Base-by-base conservation (phyloP, 495 filamentous ascomycete genomes). In the Bacidia gigantensis region DNA sequence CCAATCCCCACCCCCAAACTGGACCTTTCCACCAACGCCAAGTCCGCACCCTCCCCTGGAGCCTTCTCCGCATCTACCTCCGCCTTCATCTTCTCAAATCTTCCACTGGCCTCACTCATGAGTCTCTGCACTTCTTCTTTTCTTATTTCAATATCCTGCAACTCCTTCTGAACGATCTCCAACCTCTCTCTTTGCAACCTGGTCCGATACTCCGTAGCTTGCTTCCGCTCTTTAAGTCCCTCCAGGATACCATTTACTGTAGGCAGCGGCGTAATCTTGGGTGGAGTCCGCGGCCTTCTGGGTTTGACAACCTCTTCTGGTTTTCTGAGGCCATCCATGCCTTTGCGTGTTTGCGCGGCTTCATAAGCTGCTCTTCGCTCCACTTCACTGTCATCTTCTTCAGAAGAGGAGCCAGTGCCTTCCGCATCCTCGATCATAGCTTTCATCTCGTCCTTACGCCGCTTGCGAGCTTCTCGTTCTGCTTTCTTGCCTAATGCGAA, bases 351-450 rank as follows among this genome's bases (percentile, higher is more conserved):
- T 67, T 98, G 92, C 18, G 86, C 81, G 2, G 81, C 82, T 66
- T 96, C 90, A 67, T 90, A 98, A 18, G 87, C 92, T 9, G 82
- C 84, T 43, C 74, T 78, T 40, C 89, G 74, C 64, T 88, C 87
- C 1, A 82, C 72, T 56, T 94, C 87, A 2, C 82, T 87, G 56
- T 87, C 85, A 58, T 89, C 83, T 17, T 71, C 68, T 17, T 71
- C 68, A 5, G 72, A 76, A n/a, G 73, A 62, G n/a, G 78, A 79
- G 1, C 73, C 76, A 1, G 66, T 66, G 2, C 62, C 68, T 60
- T 95, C 87, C 2, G 90, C 90, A 32, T 86, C 82, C 11, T 82
- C 69, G 54, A 98, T 98, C 49, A 92, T 68, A 2, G 87, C 84
- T 7, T 81, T 81, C 76, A 97, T 96, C 42, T 85, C 79, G 47